These are phyloP conservation scores for Bipolaris bicolor DNA, from an alignment of 2,329 filamentous ascomycete species.

Conservation along the genomic window DNA sequence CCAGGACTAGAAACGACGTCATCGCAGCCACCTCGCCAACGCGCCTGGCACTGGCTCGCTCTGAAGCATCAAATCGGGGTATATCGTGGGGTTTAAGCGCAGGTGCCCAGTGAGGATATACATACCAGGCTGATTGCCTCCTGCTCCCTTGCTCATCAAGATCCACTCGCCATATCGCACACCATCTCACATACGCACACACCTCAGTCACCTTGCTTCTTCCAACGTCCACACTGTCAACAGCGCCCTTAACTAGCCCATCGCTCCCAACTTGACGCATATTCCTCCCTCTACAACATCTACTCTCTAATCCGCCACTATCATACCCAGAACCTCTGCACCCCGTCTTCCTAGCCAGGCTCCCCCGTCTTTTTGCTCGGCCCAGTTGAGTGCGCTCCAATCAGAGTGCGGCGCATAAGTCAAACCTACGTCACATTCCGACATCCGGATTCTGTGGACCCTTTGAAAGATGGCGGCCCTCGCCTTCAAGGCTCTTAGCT, in stretches of 20 bases:
- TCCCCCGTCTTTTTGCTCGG: conserved; percentile 22
- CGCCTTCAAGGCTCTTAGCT: conserved; percentile 48
- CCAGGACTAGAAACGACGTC: conserved; percentile 18
- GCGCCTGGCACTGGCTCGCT: conserved; percentile 7
- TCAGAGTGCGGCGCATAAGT: conserved; percentile 33
- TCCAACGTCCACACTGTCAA: conserved; percentile 1
- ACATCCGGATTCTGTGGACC: conserved; percentile 34
- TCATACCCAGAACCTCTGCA: conserved; percentile 19
- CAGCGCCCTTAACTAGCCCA: conserved; percentile 5
- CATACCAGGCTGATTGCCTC: conserved; percentile 17
- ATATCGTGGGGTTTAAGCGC: conserved; percentile 19
- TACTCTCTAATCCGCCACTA: conserved; percentile 13
- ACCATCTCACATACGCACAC: neutral
- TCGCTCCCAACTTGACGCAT: conserved; percentile 9
- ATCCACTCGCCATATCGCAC: conserved; percentile 11
- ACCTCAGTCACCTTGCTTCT: conserved; percentile 3
- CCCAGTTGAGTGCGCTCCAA: conserved; percentile 34
- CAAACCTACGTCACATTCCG: conserved; percentile 42
- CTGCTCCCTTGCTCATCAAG: conserved; percentile 3
- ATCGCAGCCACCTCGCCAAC: conserved; percentile 12
- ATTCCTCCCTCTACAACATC: conserved; percentile 10
- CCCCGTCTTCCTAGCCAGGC: conserved; percentile 32
- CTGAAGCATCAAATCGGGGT: conserved; percentile 14
- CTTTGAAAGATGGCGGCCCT: conserved; percentile 43
- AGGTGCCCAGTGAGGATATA: conserved; percentile 14